Percentiles rank a stretch among this genome's conserved stretches.
Evolutionary conservation across 257 asterid species (phyloP).

Genomic region (Nicotiana paniculata): DNA sequence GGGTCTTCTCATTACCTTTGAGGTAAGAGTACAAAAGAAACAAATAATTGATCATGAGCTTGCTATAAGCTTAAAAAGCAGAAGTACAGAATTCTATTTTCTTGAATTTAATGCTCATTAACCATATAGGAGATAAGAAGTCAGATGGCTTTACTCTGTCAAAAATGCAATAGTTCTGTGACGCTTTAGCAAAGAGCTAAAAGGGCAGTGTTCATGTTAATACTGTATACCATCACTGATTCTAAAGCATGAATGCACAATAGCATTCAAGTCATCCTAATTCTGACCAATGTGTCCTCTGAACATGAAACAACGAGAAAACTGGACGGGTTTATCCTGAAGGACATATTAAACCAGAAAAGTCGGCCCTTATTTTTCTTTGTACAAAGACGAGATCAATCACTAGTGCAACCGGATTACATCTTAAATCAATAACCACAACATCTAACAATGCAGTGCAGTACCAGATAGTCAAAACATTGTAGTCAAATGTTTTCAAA

Average conservation of each 20-base stretch:
- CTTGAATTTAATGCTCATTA: not conserved
- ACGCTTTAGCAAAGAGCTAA: not conserved
- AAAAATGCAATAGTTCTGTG: not conserved
- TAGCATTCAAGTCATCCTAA: not conserved
- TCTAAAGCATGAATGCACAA: not conserved
- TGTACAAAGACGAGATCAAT: not conserved
- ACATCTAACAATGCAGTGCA: not conserved
- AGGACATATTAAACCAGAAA: not conserved
- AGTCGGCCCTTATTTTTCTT: not conserved
- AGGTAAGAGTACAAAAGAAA: not conserved
- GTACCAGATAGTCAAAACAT: not conserved
- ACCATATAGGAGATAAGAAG: not conserved
- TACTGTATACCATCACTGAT: not conserved
- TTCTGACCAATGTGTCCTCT: not conserved
- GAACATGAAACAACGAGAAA: not conserved
- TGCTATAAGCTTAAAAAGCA: not conserved
- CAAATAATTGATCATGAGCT: not conserved
- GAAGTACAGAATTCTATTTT: not conserved
- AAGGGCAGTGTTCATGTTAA: not conserved
- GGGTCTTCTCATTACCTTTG: not conserved
- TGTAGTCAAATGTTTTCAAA: not conserved
- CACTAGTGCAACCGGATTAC: not conserved
- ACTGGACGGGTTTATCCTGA: not conserved
- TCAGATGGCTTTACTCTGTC: not conserved
- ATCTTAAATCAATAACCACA: not conserved